Base-by-base conservation (phyloP, 2,329 filamentous ascomycete species). In the Claviceps digitariae region DNA sequence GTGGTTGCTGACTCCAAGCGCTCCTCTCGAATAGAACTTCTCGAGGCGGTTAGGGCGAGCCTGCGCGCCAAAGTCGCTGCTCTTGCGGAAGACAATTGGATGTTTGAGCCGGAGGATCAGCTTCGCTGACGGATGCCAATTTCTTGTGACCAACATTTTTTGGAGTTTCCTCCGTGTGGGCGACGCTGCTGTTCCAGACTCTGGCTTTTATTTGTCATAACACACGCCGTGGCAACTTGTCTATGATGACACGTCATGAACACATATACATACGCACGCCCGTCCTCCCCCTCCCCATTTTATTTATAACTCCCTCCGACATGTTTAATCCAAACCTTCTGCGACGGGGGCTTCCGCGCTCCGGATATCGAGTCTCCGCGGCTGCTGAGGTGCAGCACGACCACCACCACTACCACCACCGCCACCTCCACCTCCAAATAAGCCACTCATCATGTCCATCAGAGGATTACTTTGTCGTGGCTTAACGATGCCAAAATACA, bases 361-460 rank as follows among this genome's bases (percentile, higher is more conserved):
- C 55, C 72, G 70, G 36, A 72, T 60, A n/a, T 70, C 68, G n/a
- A 71, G 70, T 54, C 69, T 72, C 56, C 67, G 69, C 44, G 63
- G 60, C 53, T 61, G 66, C 55, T 63, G 66, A 56, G 64, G 59
- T n/a, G 77, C 60, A 17, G 59, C 75, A 27, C 76, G 79, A n/a
- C 15, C 36, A 27, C 76, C 79, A n/a, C 15, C 36, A n/a, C 36
- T 4, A 29, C 15, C 36, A 38, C 36, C 36, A 29, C 23, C 44
- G 7, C 82, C 84, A 21, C 89, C n/a, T n/a, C n/a, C 84, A 21
- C 89, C 89, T 49, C 90, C 90, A 63, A 98, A 87, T 76, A 98
- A 81, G 57, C 83, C 90, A 48, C 90, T 90, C 87, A 98, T 94
- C 90, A 98, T 97, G 66, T 98, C 93, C 70, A 97, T 82, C 68